Evolutionary conservation across 78 protist genomes (phyloP).

Genomic region (Pelomyxa schiedti): DNA sequence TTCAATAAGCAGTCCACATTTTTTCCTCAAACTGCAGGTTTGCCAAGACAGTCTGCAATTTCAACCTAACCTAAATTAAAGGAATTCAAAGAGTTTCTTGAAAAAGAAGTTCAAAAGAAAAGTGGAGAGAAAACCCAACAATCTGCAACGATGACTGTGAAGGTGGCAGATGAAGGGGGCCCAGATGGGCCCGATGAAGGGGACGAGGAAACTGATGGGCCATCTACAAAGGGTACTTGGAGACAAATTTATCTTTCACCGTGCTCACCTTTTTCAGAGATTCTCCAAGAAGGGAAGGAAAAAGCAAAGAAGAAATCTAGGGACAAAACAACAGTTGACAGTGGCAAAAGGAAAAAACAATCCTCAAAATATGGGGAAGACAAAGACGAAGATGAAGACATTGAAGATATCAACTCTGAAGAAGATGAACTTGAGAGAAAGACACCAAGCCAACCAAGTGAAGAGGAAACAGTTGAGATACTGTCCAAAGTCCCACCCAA

Average conservation of each 20-base stretch:
- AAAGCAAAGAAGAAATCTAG: no score
- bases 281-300: no score
- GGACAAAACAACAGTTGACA: no score
- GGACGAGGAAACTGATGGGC: not conserved
- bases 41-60: not conserved
- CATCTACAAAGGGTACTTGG: no score
- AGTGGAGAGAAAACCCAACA: not conserved
- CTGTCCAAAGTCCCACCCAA: no score
- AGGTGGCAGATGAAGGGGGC: not conserved
- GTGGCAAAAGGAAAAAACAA: no score
- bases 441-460: not conserved
- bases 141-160: not conserved
- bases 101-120: no score
- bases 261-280: no score
- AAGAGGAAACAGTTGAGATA: no score
- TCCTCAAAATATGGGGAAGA: not conserved
- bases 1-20: no score
- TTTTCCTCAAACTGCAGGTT: not conserved
- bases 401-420: not conserved
- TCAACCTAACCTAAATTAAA: slow-evolving; percentile 3
- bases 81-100: no score
- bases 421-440: not conserved
- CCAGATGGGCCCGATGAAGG: not conserved
- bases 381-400: not conserved
- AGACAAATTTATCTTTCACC: no score